These are phyloP conservation scores for Hamamelis virginiana DNA, from an alignment of 164 flowering plant genomes.

Conservation along the genomic window DNA sequence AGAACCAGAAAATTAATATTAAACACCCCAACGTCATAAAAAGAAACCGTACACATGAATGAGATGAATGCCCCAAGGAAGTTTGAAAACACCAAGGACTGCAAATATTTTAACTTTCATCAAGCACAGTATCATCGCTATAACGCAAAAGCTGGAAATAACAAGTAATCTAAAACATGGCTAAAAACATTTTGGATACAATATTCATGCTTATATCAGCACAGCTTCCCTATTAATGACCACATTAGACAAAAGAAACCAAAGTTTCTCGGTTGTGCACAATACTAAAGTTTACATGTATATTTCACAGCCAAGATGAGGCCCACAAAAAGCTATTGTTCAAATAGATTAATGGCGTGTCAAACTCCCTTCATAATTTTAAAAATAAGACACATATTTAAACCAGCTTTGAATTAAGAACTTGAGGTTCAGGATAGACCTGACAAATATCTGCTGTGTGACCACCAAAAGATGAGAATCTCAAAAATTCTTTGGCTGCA, in stretches of 20 bases:
- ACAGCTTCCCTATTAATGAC: background rate
- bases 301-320: background rate
- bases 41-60: no score
- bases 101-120: no score
- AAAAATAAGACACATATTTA: background rate
- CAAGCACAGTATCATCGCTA: no score
- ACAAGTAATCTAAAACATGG: no score
- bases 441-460: conserved; percentile 39
- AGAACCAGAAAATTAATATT: no score
- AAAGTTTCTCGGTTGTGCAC: background rate
- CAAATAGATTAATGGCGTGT: background rate
- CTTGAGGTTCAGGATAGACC: conserved; percentile 32
- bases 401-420: background rate
- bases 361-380: background rate
- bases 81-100: no score
- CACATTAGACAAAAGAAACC: background rate
- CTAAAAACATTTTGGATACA: background rate
- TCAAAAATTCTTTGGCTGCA: conserved; percentile 48
- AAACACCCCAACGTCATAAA: no score
- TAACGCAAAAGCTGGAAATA: no score
- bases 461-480: conserved; percentile 35
- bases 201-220: background rate
- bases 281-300: background rate
- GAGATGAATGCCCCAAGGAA: no score
- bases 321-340: background rate